Base-by-base conservation (phyloP, 2,329 filamentous ascomycete genomes). In the Diaporthe sp. region DNA sequence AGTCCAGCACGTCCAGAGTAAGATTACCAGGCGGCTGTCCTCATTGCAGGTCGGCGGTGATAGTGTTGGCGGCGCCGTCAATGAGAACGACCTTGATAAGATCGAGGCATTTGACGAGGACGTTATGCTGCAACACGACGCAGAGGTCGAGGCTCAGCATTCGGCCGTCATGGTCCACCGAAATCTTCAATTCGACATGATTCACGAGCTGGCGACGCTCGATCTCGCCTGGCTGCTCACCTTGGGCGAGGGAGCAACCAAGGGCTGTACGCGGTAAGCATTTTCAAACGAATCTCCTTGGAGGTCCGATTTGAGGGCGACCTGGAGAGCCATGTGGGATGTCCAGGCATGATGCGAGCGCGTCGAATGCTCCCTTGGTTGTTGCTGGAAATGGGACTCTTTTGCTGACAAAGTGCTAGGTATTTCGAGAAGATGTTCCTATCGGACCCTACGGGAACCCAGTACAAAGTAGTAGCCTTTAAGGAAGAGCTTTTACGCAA, bases 401-500 rank as follows among this genome's bases (percentile, higher is more conserved):
- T 34, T 39, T 1, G 25, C 46, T 51, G 28, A 51, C 22, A 34
- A 22, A 68, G 0, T n/a, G 3, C 31, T 39, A 57, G 71, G 31
- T 74, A 76, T 53, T 71, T 31, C 19, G 46, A 39, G 58, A 46
- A 31, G 12, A 37, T 71, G 34, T 51, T 58, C 39, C 39, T 74
- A 25, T 70, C 25, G 13, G 74, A 76, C 65, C 69, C 74, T 46
- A 34, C 49, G n/a, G 62, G 46, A 62, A 72, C 68, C 19, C 57
- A 68, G 7, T 49, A 61, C 65, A 74, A 74, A 34, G 44, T 76
- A 17, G 42, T 71, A 57, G 75, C 75, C 37, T 75, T 75, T 70
- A 73, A 73, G 46, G 75, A 77, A 46, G 53, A 70, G 55, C 61
- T 77, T 46, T 28, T 77, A 19, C 75, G 73, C 12, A 42, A 65